A percentile compares a stretch with the other conserved stretches of the same genome.
Conservation (phyloP, 768 basidiomycete species). For the Wakefieldia striispora region DNA sequence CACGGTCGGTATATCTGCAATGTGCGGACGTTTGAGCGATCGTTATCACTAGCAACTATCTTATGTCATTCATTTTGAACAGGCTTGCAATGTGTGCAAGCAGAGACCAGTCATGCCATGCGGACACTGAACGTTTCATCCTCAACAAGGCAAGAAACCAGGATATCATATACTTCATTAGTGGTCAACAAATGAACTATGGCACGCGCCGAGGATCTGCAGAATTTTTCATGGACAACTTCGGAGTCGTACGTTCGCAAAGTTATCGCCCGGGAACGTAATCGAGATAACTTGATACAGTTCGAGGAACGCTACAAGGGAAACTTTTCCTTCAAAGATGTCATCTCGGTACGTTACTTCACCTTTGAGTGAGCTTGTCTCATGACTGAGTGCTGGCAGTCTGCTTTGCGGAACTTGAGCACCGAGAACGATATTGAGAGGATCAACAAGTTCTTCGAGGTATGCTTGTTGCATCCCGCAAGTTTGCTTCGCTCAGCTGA, state of each 20-base stretch:
- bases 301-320: conserved; percentile 68
- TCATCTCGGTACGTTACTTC: conserved; percentile 47
- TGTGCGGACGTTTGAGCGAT: conserved; percentile 41
- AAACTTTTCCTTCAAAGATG: conserved; percentile 54
- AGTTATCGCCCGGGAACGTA: neutral
- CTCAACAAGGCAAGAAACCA: conserved; percentile 52
- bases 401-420: conserved; percentile 49
- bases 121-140: conserved; percentile 64
- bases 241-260: conserved; percentile 48
- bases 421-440: conserved; percentile 63
- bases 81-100: conserved; percentile 68
- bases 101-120: conserved; percentile 52
- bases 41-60: neutral
- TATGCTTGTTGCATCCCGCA: conserved; percentile 25
- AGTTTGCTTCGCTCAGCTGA: neutral
- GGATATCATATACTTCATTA: conserved; percentile 65
- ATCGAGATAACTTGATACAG: conserved; percentile 29
- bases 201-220: conserved; percentile 51
- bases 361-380: neutral
- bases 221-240: conserved; percentile 69
- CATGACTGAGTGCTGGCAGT: conserved; percentile 26
- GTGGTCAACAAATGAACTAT: conserved; percentile 55
- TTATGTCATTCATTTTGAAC: conserved; percentile 1
- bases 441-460: conserved; percentile 74
- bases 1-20: conserved; percentile 60